These are phyloP conservation scores for Rhododendron williamsianum DNA, from an alignment of 148 eudicot species.

Conservation along the genomic window DNA sequence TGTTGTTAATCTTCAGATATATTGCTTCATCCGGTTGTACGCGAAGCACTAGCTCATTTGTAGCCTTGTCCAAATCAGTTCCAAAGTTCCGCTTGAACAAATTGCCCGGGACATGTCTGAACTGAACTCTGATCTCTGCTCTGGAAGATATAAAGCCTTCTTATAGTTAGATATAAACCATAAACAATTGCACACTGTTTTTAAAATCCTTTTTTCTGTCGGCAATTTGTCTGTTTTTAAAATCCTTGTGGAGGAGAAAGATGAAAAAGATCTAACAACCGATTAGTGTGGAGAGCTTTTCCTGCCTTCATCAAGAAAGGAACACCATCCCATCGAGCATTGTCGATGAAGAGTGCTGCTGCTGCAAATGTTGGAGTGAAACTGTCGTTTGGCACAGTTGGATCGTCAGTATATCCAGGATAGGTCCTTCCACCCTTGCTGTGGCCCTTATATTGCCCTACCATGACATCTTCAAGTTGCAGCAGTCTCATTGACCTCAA, in stretches of 20 bases:
- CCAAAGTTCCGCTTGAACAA: conserved; percentile 55
- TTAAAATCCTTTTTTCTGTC: not conserved
- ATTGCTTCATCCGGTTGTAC: conserved; percentile 87
- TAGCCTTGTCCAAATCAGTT: conserved; percentile 54
- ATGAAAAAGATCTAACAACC: conserved; percentile 26
- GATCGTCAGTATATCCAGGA: conserved; percentile 70
- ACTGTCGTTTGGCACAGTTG: conserved; percentile 60
- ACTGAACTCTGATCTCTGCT: conserved; percentile 82
- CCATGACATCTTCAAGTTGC: conserved; percentile 51
- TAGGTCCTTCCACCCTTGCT: conserved; percentile 49
- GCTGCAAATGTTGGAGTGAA: conserved; percentile 82
- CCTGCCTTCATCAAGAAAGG: conserved; percentile 94
- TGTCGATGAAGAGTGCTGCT: conserved; percentile 73
- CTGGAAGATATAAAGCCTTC: conserved; percentile 31
- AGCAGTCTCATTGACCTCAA: conserved; percentile 75
- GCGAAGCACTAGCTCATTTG: conserved; percentile 83
- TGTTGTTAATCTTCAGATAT: conserved; percentile 72
- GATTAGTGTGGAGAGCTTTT: conserved; percentile 62
- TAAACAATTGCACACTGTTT: not conserved
- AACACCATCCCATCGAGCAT: conserved; percentile 97
- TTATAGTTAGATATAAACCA: not conserved
- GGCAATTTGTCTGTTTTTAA: not conserved
- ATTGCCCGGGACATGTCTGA: conserved; percentile 89
- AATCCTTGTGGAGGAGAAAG: not conserved
- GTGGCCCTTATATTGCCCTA: conserved; percentile 85